phyloP scores from a whole-genome alignment of 257 asterid species.

The Jasminum sambac region DNA sequence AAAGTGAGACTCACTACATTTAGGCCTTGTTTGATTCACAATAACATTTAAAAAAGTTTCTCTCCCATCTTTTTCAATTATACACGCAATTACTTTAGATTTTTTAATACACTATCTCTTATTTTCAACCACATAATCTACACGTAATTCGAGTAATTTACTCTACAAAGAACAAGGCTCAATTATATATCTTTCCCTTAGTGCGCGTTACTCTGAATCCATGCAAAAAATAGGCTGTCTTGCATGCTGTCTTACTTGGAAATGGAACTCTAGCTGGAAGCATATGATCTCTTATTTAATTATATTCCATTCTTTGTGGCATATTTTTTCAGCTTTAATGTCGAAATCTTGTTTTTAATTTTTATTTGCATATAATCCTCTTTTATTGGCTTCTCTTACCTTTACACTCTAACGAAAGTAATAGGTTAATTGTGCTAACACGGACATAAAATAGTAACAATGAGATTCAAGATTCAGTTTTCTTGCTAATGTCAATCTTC shows the following conservation, averaged over 20 bases:
- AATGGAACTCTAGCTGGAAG: constrained; percentile 94
- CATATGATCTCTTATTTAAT: constrained; percentile 50
- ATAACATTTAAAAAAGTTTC: too few relatives aligned
- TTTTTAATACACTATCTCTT: too few relatives aligned
- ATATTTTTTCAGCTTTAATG: constrained; percentile 5
- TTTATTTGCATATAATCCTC: background rate
- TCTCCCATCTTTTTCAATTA: too few relatives aligned
- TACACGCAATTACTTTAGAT: too few relatives aligned
- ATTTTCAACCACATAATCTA: too few relatives aligned
- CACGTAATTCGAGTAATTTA: too few relatives aligned
- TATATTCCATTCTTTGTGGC: constrained; percentile 9
- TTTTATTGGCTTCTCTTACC: background rate
- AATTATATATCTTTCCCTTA: too few relatives aligned
- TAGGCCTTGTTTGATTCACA: too few relatives aligned
- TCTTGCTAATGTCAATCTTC: constrained; percentile 7
- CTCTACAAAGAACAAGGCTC: too few relatives aligned
- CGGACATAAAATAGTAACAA: background rate
- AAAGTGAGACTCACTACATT: too few relatives aligned
- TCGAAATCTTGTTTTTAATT: background rate
- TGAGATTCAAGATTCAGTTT: background rate
- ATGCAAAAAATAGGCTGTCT: constrained; percentile 81
- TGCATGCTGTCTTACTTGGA: constrained; percentile 91
- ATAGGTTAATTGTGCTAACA: background rate
- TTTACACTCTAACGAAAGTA: background rate
- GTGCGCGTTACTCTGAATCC: constrained; percentile 45